A percentile compares a stretch with the other conserved stretches of the same genome.
These are phyloP conservation scores for Pythium grandisporangium DNA, from an alignment of 352 stramenopile species.

Conservation along the genomic window DNA sequence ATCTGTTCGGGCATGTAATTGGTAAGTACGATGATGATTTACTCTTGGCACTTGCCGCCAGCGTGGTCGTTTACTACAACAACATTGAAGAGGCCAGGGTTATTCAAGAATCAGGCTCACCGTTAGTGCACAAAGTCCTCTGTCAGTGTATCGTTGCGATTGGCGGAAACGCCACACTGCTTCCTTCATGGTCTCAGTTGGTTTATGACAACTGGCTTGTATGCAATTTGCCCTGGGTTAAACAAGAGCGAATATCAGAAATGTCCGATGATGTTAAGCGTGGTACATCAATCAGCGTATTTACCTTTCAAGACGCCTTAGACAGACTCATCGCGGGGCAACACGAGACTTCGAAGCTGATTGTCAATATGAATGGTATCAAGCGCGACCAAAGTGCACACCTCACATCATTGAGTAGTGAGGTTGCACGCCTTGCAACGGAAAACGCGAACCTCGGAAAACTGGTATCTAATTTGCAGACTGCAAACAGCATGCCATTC, in stretches of 20 bases:
- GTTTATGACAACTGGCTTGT: background rate
- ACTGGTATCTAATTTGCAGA: background rate
- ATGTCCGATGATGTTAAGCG: background rate
- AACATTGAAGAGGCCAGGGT: background rate
- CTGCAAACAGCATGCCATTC: too few relatives aligned
- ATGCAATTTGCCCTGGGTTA: background rate
- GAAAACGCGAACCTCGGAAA: background rate
- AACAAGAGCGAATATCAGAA: background rate
- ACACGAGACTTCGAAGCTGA: background rate
- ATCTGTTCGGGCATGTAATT: background rate
- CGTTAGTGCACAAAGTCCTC: too few relatives aligned
- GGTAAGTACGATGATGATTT: conserved; percentile 1
- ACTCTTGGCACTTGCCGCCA: background rate
- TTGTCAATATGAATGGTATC: background rate
- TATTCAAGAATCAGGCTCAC: too few relatives aligned
- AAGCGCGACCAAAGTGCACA: too few relatives aligned
- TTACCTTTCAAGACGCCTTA: background rate
- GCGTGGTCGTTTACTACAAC: background rate
- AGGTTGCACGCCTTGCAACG: background rate
- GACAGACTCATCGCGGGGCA: background rate
- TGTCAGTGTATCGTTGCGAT: background rate
- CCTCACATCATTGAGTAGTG: background rate
- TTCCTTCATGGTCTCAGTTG: background rate
- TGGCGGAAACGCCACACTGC: background rate
- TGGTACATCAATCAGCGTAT: background rate